Evolutionary conservation across 176 grass and related monocot species (phyloP).

Genomic region (Oryza punctata): DNA sequence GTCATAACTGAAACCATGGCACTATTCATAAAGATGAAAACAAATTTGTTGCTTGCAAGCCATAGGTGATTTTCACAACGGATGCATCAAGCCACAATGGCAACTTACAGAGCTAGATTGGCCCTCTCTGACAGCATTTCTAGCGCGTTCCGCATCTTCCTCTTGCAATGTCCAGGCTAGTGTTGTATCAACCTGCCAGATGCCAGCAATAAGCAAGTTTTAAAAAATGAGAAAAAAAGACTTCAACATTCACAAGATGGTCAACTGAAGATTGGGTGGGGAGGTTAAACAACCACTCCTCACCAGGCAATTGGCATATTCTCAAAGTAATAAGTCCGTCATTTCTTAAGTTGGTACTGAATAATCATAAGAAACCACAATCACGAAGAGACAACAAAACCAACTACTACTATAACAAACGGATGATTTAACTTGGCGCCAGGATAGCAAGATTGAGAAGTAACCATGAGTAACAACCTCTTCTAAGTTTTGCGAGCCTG

Average conservation of each 20-base stretch:
- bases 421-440: not conserved
- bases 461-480: slow-evolving; percentile 51
- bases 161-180: slow-evolving; percentile 73
- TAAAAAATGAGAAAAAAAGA: not conserved
- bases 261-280: not conserved
- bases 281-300: not conserved
- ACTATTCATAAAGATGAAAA: slow-evolving; percentile 3
- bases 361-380: slow-evolving; percentile 2
- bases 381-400: not conserved
- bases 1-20: slow-evolving; percentile 8
- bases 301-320: not conserved
- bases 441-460: slow-evolving; percentile 21
- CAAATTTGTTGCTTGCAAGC: not conserved
- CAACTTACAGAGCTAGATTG: slow-evolving; percentile 58
- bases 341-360: not conserved
- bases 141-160: slow-evolving; percentile 43
- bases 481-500: slow-evolving; percentile 43
- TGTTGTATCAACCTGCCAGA: slow-evolving; percentile 62
- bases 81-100: not conserved
- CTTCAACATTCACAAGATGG: not conserved
- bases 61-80: not conserved
- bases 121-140: slow-evolving; percentile 42
- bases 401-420: not conserved
- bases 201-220: slow-evolving; percentile 5
- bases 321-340: not conserved